Conservation (phyloP, 495 filamentous ascomycete species). For the Tuber calosporum region DNA sequence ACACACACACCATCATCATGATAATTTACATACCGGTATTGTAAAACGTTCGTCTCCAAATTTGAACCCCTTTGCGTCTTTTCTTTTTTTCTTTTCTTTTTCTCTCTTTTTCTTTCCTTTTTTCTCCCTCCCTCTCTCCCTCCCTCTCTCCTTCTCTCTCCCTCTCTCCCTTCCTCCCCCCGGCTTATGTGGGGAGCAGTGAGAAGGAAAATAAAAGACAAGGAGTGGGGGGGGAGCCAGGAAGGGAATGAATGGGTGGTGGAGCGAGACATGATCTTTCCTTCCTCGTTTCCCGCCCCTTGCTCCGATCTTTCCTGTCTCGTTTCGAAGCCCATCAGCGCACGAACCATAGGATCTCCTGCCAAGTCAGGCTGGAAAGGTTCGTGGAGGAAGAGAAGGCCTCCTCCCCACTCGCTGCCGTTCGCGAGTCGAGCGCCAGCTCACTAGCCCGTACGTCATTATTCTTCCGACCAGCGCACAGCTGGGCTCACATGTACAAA, state of each 20-base stretch:
- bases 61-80: background rate
- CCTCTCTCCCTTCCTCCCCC: no score
- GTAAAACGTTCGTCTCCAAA: slow-evolving; percentile 4
- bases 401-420: slow-evolving; percentile 16
- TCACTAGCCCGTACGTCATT: slow-evolving; percentile 17
- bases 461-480: slow-evolving; percentile 2
- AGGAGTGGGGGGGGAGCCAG: background rate
- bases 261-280: slow-evolving; percentile 35
- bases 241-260: slow-evolving; percentile 19
- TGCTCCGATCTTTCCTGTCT: slow-evolving; percentile 35
- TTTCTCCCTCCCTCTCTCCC: no score
- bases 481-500: background rate
- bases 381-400: slow-evolving; percentile 15
- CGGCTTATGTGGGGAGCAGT: background rate
- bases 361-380: slow-evolving; percentile 22
- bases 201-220: background rate
- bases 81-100: background rate
- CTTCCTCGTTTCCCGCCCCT: slow-evolving; percentile 34
- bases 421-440: slow-evolving; percentile 34
- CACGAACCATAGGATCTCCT: slow-evolving; percentile 37
- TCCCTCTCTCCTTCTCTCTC: no score
- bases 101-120: background rate
- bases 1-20: background rate
- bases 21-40: background rate
- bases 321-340: slow-evolving; percentile 30